Conservation (phyloP, 208 protist genomes). For the Leishmania aethiopica region DNA sequence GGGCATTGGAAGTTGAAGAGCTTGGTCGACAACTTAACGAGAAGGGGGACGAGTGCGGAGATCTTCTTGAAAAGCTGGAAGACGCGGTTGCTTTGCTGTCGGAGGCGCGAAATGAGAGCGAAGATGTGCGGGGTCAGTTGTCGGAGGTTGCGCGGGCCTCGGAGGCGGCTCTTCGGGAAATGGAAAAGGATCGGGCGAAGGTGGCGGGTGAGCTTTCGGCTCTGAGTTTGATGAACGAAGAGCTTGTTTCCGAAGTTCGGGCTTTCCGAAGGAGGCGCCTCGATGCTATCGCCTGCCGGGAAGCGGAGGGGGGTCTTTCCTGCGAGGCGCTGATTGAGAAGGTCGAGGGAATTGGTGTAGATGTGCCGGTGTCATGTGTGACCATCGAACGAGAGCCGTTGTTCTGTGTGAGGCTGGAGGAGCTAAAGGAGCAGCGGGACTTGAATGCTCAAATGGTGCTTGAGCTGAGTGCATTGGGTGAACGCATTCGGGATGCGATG, state of each 20-base stretch:
- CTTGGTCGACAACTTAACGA: background rate
- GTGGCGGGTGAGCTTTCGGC: constrained; percentile 29
- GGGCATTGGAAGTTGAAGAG: background rate
- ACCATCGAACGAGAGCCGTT: constrained; percentile 30
- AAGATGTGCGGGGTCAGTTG: background rate
- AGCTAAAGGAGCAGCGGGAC: constrained; percentile 34
- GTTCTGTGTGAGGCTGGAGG: constrained; percentile 39
- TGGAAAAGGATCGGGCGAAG: too few relatives aligned
- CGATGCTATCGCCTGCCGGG: constrained; percentile 21
- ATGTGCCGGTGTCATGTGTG: background rate
- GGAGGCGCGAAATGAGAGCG: background rate
- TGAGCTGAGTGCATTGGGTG: constrained; percentile 23
- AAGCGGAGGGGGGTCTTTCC: constrained; percentile 3
- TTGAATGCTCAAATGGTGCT: constrained; percentile 23
- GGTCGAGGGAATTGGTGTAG: background rate
- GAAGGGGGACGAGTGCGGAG: background rate
- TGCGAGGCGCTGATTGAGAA: background rate
- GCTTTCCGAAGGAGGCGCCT: constrained; percentile 17
- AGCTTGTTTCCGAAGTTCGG: background rate
- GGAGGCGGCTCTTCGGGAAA: background rate
- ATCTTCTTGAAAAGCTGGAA: background rate
- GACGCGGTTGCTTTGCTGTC: rapidly evolving
- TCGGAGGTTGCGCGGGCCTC: background rate
- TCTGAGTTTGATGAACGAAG: constrained; percentile 12
- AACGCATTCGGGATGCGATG: constrained; percentile 33